phyloP scores from a whole-genome alignment of 2,329 filamentous ascomycete genomes.

The Ophiocordyceps camponoti-leonardi region DNA sequence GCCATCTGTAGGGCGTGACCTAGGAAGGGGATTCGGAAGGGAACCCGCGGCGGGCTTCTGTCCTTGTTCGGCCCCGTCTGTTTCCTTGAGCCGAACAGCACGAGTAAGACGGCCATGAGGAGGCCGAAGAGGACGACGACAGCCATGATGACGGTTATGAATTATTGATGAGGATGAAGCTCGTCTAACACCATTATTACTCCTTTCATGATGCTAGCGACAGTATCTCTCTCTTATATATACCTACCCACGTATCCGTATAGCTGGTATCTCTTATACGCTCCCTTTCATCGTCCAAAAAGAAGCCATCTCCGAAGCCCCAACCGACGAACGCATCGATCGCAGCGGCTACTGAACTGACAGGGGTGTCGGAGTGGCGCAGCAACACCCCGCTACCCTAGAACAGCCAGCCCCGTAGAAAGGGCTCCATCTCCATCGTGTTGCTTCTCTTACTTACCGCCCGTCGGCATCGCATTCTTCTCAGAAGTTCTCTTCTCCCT shows the following conservation, averaged over 20 bases:
- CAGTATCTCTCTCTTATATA: too few species aligned
- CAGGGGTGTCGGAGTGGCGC: slow-evolving; percentile 4
- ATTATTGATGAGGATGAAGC: too few species aligned
- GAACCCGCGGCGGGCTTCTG: slow-evolving; percentile 9
- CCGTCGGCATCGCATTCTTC: too few species aligned
- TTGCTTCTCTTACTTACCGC: too few species aligned
- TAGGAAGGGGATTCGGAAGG: slow-evolving; percentile 18
- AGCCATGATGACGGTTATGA: not conserved
- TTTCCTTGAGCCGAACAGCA: slow-evolving; percentile 1
- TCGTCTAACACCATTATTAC: too few species aligned
- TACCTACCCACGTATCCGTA: too few species aligned
- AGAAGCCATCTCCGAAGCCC: not conserved
- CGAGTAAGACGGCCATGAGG: slow-evolving; percentile 1
- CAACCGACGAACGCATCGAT: not conserved
- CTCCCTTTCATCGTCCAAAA: too few species aligned
- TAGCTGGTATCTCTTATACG: too few species aligned
- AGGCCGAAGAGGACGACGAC: slow-evolving; percentile 5
- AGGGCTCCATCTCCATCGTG: too few species aligned
- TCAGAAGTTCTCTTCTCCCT: too few species aligned
- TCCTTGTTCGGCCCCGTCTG: not conserved
- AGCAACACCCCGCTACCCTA: not conserved
- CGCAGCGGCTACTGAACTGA: not conserved
- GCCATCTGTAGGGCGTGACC: slow-evolving; percentile 17
- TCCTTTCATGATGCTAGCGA: too few species aligned
- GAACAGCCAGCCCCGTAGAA: not conserved